Evolutionary conservation across 108 stramenopile species (phyloP).

Genomic region (Phaeodactylum tricornutum): DNA sequence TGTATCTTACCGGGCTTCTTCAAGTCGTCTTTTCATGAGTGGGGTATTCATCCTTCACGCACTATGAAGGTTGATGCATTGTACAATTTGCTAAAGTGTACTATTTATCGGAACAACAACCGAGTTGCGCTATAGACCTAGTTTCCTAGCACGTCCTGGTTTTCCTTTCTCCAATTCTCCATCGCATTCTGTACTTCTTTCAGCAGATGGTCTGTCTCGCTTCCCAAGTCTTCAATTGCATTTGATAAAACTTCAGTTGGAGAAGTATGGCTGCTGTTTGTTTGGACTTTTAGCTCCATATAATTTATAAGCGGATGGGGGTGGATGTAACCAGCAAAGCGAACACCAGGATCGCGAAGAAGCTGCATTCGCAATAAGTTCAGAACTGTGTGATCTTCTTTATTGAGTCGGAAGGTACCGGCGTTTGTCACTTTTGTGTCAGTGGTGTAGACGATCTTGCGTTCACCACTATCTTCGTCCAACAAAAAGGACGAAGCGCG

Average conservation of each 20-base stretch:
- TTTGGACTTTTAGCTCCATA: conserved; percentile 83
- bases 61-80: no score
- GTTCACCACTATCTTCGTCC: conserved; percentile 72
- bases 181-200: conserved; percentile 63
- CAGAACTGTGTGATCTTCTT: conserved; percentile 94
- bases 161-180: conserved; percentile 70
- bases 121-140: not conserved
- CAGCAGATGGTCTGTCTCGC: conserved; percentile 82
- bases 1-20: no score
- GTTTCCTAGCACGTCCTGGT: conserved; percentile 38
- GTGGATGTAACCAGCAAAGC: conserved; percentile 84
- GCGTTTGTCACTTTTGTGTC: conserved; percentile 90
- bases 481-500: conserved; percentile 69
- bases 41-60: no score
- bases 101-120: not conserved
- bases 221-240: conserved; percentile 80
- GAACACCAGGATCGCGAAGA: conserved; percentile 77
- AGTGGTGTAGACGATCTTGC: conserved; percentile 66
- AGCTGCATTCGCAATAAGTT: conserved; percentile 94
- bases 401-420: conserved; percentile 92
- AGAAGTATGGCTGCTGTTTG: conserved; percentile 54
- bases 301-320: conserved; percentile 91
- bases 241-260: conserved; percentile 65
- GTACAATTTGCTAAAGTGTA: no score
- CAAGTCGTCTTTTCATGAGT: no score